These are phyloP conservation scores for Hyphopichia homilentoma DNA, from an alignment of 805 yeast species.

Conservation along the genomic window DNA sequence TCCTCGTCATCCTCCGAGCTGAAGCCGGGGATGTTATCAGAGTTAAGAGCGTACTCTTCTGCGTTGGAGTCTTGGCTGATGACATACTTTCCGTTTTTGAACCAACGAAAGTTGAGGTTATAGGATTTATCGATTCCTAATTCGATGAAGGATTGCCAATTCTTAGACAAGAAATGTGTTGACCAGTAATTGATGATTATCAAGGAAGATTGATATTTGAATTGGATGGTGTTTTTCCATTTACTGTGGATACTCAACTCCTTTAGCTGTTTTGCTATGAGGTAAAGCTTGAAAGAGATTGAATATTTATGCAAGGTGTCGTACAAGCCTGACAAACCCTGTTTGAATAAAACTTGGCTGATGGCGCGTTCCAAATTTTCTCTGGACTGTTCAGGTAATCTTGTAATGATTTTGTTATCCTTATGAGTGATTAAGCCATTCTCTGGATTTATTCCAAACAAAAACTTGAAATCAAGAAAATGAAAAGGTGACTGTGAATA, in stretches of 20 bases:
- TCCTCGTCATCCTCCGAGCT: slow-evolving; percentile 12
- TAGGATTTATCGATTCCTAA: slow-evolving; percentile 52
- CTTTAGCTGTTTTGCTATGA: slow-evolving; percentile 55
- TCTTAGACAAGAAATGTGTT: slow-evolving; percentile 38
- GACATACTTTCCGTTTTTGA: slow-evolving; percentile 47
- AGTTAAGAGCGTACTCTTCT: slow-evolving; percentile 3
- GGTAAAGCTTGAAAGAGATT: slow-evolving; percentile 59
- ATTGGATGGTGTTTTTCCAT: slow-evolving; percentile 62
- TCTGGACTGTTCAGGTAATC: slow-evolving; percentile 26
- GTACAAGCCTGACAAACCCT: slow-evolving; percentile 51
- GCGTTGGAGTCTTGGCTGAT: slow-evolving; percentile 3
- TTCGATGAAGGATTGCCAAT: slow-evolving; percentile 53
- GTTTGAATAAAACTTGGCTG: slow-evolving; percentile 47
- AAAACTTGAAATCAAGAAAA: slow-evolving; percentile 70
- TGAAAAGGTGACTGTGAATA: slow-evolving; percentile 58
- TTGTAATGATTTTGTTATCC: slow-evolving; percentile 22
- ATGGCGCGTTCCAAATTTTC: slow-evolving; percentile 51
- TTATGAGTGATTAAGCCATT: slow-evolving; percentile 27
- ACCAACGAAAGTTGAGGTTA: slow-evolving; percentile 58
- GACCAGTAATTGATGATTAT: slow-evolving; percentile 65
- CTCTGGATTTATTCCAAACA: slow-evolving; percentile 46
- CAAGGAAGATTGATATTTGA: slow-evolving; percentile 50
- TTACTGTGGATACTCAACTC: slow-evolving; percentile 40
- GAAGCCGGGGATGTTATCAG: slow-evolving; percentile 1
- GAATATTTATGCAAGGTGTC: slow-evolving; percentile 56